These are phyloP conservation scores for Spatholobus suberectus DNA, from an alignment of 306 rosid species.

Conservation along the genomic window DNA sequence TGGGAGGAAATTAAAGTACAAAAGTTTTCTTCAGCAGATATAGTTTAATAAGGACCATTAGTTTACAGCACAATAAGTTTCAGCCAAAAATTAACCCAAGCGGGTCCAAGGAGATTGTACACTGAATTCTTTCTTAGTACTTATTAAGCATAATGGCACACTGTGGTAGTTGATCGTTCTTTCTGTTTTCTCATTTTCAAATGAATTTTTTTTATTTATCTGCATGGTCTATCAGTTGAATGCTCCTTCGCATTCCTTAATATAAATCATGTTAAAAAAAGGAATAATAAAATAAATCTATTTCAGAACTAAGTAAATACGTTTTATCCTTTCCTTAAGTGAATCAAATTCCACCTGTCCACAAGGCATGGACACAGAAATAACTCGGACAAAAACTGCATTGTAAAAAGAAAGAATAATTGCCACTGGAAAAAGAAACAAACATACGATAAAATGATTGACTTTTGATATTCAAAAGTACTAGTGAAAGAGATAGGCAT, in stretches of 20 bases:
- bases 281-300: neutral
- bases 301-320: constrained; percentile 4
- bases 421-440: constrained; percentile 4
- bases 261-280: neutral
- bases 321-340: constrained; percentile 17
- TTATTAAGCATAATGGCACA: neutral
- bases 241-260: neutral
- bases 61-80: neutral
- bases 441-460: neutral
- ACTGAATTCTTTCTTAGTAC: neutral
- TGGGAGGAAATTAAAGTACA: neutral
- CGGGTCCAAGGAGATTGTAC: neutral
- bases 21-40: neutral
- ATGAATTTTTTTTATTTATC: neutral
- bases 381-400: neutral
- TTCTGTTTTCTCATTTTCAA: neutral
- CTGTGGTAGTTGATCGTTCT: neutral
- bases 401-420: constrained; percentile 8
- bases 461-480: constrained; percentile 22
- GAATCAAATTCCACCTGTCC: constrained; percentile 5
- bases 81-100: neutral
- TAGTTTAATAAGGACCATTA: neutral
- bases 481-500: constrained; percentile 5
- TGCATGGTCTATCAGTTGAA: constrained; percentile 4
- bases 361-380: neutral